These are phyloP conservation scores for Sesbania bispinosa DNA, from an alignment of 306 rosid species.

Conservation along the genomic window DNA sequence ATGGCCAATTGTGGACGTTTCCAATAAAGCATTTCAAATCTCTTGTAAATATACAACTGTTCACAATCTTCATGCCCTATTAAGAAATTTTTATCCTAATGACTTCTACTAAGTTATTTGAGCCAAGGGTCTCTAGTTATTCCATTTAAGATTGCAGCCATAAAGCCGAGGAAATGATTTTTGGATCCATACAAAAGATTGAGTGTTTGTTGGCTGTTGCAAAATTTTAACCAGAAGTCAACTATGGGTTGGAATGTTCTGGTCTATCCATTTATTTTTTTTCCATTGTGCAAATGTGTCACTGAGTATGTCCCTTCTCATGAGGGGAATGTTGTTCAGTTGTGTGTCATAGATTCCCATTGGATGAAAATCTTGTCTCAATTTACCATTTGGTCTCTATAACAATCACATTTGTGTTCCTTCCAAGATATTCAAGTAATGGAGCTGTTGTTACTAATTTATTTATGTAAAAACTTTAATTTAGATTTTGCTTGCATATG, in stretches of 20 bases:
- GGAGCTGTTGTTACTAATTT: conserved; percentile 7
- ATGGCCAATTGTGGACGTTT: background rate
- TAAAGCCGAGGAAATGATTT: background rate
- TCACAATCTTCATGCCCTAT: background rate
- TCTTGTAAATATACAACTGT: background rate
- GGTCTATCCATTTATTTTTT: background rate
- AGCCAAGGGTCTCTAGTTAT: background rate
- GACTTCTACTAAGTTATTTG: background rate
- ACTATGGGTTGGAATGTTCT: too few species aligned
- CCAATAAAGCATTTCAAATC: background rate
- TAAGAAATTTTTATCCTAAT: background rate
- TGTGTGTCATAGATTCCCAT: background rate
- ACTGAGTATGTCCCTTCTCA: background rate
- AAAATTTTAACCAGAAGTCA: background rate
- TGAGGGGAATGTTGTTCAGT: background rate
- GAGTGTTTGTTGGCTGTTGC: background rate
- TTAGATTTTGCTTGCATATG: conserved; percentile 66
- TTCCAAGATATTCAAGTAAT: background rate
- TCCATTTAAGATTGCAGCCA: background rate
- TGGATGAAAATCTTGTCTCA: conserved; percentile 2
- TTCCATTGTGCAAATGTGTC: conserved; percentile 1
- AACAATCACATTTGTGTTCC: background rate
- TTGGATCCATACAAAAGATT: background rate
- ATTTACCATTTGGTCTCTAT: background rate
- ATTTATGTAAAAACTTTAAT: background rate